A percentile compares a stretch with the other conserved stretches of the same genome.
phyloP scores from a whole-genome alignment of 495 filamentous ascomycete species.

The Xylaria flabelliformis region DNA sequence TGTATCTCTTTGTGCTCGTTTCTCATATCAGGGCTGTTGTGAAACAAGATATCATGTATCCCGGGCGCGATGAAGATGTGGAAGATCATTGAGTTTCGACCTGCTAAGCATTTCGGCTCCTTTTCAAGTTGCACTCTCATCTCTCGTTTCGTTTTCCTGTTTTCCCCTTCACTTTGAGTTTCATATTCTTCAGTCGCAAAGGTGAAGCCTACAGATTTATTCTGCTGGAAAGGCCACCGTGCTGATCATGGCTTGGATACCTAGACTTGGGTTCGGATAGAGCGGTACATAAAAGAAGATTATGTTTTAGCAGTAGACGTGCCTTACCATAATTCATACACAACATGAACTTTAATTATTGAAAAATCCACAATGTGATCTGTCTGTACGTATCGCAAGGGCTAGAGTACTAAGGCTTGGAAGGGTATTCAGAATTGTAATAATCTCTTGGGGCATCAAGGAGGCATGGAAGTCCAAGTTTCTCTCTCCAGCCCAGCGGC shows the following conservation, averaged over 20 bases:
- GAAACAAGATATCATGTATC: conserved; percentile 66
- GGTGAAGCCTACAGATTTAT: background rate
- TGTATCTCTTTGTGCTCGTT: conserved; percentile 64
- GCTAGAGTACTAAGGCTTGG: no score
- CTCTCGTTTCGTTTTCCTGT: background rate
- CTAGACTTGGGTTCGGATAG: background rate
- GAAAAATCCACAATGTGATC: background rate
- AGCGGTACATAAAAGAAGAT: background rate
- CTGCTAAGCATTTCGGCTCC: background rate
- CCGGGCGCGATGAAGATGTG: conserved; percentile 68
- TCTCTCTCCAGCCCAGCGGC: no score
- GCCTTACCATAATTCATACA: background rate
- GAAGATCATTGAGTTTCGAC: conserved; percentile 35
- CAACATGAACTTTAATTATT: background rate
- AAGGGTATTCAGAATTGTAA: no score
- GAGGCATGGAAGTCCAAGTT: no score
- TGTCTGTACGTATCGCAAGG: no score
- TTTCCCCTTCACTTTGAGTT: background rate
- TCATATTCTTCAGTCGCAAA: background rate
- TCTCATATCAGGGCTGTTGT: conserved; percentile 61
- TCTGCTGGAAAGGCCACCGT: background rate
- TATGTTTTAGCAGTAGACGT: background rate
- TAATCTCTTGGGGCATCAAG: no score
- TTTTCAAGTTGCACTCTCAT: background rate
- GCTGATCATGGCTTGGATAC: no score